Evolutionary conservation across 768 basidiomycete genomes (phyloP), one percentile per base, ranked within the genome.

Genomic region (Coprinellus micaceus): DNA sequence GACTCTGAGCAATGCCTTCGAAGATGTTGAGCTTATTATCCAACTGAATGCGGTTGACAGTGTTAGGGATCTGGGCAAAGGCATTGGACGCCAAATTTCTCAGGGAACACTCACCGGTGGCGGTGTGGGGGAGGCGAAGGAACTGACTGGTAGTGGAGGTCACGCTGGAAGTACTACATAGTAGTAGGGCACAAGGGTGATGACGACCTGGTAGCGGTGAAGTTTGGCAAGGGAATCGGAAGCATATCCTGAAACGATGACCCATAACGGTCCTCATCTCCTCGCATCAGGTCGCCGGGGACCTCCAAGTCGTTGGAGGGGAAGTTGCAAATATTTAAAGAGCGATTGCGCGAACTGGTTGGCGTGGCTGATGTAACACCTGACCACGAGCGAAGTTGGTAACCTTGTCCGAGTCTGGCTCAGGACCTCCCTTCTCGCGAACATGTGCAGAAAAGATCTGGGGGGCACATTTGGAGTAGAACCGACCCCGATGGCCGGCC

Each of bases 31-130:
- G 77, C 49, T 84, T 82, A 57, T 81, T 83, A 64, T 98, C 95
- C 45, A 98, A 76, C 36, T 93, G 79, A 52, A 97, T 80, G 63
- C 89, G 92, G 67, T 98, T 99, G 70, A 98, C 69, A 41, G 92
- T 94, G 73, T 95, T 97, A 81, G 89, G 94, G 62, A 98, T 94
- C 70, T 98, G 97, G 26, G 92, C 91, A 65, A 98, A 99, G n/a
- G 86, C 82, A 65, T 98, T 99, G 83, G 98, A 99, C 28, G 98
- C 92, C 17, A 98, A 75, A 0, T 96, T 94, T 64, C 87, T 84
- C 22, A 95, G 77, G 36, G 85, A 69, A 4, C 71, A 61, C 21
- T 82, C 66, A 44, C 78, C 70, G 4, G 78, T 56, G 12, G 67
- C 63, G 39, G 68, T 66, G 46, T 76, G 57, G 26, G 75, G 71